Conservation (phyloP, 306 rosid species). For the Cyclanthera cordifolia region DNA sequence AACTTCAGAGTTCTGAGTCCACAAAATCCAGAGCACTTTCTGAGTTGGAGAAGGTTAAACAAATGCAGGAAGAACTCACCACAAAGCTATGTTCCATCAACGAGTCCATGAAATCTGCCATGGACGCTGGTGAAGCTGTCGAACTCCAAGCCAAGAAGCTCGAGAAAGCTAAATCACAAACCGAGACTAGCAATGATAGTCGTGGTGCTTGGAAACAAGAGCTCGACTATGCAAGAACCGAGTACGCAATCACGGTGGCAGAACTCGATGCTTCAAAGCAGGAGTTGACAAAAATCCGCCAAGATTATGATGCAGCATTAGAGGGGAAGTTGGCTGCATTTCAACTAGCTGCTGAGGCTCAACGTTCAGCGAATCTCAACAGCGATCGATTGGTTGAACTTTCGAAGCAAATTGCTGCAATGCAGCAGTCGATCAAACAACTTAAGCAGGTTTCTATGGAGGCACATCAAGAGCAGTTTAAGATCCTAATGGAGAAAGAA, state of each 20-base stretch:
- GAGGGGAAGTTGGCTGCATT: constrained; percentile 61
- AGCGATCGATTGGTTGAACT: constrained; percentile 44
- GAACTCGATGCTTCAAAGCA: constrained; percentile 65
- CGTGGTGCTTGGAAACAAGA: constrained; percentile 50
- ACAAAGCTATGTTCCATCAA: constrained; percentile 32
- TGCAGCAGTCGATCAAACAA: constrained; percentile 43
- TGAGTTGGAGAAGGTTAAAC: constrained; percentile 59
- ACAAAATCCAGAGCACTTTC: constrained; percentile 35
- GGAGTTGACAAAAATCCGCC: constrained; percentile 62
- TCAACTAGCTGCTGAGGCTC: constrained; percentile 71
- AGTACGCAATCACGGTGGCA: constrained; percentile 28
- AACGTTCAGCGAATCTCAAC: constrained; percentile 40
- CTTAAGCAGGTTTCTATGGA: constrained; percentile 32
- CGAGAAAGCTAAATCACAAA: constrained; percentile 28
- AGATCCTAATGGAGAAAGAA: constrained; percentile 34
- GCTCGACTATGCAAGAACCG: constrained; percentile 44
- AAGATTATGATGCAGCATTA: constrained; percentile 66
- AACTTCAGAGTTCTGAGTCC: constrained; percentile 30
- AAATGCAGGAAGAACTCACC: constrained; percentile 36
- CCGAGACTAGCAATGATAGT: constrained; percentile 25
- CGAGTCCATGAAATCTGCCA: constrained; percentile 50
- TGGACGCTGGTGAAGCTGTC: constrained; percentile 37
- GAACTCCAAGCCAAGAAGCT: constrained; percentile 33
- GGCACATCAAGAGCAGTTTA: constrained; percentile 38
- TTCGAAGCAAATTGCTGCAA: constrained; percentile 35